Conservation (phyloP, 306 rosid species). For the Prunus campanulata region DNA sequence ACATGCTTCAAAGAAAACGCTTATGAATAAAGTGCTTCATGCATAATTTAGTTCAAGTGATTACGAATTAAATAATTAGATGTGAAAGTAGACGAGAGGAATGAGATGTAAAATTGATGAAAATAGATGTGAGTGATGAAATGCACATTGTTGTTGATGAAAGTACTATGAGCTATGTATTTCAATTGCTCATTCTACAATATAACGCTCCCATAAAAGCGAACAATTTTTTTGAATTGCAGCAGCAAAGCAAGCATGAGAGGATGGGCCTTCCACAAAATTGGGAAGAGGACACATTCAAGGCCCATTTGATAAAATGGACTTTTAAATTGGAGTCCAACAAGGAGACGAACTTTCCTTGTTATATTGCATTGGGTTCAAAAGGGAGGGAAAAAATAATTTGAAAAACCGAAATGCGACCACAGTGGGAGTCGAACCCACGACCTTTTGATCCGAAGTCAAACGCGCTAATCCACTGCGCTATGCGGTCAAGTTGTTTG, state of each 20-base stretch:
- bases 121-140: neutral
- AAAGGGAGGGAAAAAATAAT: neutral
- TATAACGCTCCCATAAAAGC: neutral
- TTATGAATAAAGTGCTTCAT: too few relatives aligned
- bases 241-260: neutral
- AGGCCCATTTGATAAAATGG: neutral
- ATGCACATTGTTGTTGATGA: neutral
- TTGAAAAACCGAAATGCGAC: neutral
- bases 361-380: neutral
- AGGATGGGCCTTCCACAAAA: too few relatives aligned
- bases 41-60: too few relatives aligned
- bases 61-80: too few relatives aligned
- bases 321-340: neutral
- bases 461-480: conserved; percentile 69
- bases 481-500: conserved; percentile 32
- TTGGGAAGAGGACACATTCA: too few relatives aligned
- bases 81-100: too few relatives aligned
- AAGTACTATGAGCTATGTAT: neutral
- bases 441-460: conserved; percentile 66
- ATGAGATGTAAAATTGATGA: neutral
- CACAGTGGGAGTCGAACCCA: conserved; percentile 51
- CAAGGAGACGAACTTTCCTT: neutral
- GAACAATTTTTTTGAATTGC: neutral
- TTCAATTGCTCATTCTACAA: neutral
- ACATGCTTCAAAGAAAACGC: too few relatives aligned